A percentile compares a stretch with the other conserved stretches of the same genome.
Conservation (phyloP, 2,329 filamentous ascomycete genomes). For the Tolypocladium endophyticum region DNA sequence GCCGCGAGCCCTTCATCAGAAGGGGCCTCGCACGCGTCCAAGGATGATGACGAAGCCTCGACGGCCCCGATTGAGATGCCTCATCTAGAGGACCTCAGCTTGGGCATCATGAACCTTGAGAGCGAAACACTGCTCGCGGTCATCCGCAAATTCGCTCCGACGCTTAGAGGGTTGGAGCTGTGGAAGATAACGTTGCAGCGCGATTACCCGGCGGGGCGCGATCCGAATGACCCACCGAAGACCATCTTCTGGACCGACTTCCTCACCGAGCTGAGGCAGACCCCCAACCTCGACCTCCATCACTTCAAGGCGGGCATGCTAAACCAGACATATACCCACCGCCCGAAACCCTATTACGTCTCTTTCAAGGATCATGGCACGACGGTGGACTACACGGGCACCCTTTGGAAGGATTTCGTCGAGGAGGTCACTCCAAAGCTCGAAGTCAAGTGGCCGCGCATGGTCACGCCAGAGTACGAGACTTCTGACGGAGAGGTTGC, state of each 20-base stretch:
- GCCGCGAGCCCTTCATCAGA: background rate
- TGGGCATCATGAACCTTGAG: conserved; percentile 27
- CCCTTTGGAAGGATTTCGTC: conserved; percentile 24
- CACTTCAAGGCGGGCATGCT: conserved; percentile 21
- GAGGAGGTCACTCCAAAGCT: conserved; percentile 15
- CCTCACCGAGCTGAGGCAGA: conserved; percentile 20
- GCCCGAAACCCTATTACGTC: conserved; percentile 3
- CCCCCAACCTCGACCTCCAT: conserved; percentile 20
- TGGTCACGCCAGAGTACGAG: conserved; percentile 2
- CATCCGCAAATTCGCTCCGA: conserved; percentile 30
- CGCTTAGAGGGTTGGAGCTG: conserved; percentile 32
- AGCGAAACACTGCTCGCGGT: conserved; percentile 20
- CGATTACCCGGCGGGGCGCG: conserved; percentile 1
- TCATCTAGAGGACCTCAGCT: conserved; percentile 28
- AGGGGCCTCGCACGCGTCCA: background rate
- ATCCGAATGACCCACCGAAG: background rate
- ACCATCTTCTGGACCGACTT: conserved; percentile 28
- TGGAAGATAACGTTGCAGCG: conserved; percentile 28
- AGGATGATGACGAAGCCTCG: background rate
- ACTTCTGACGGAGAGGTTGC: conserved; percentile 5
- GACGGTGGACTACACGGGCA: conserved; percentile 18
- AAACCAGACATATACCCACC: conserved; percentile 13
- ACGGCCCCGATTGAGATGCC: conserved; percentile 18
- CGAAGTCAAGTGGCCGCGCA: conserved; percentile 2
- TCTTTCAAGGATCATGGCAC: conserved; percentile 3